Evolutionary conservation across 2,329 filamentous ascomycete species (phyloP).

Genomic region (Fusarium algeriense): DNA sequence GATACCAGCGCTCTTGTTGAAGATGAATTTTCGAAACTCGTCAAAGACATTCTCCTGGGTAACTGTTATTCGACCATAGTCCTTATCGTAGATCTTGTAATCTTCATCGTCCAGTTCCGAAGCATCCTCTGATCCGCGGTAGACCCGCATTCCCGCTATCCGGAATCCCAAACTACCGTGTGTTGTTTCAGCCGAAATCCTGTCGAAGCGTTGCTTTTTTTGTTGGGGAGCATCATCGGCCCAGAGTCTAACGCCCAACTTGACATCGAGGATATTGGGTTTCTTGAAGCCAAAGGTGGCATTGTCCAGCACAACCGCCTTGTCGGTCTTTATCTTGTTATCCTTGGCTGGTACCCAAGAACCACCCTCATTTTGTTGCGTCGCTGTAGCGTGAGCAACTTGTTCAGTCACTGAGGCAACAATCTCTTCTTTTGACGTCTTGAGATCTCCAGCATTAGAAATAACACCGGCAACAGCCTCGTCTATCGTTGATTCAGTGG

Average conservation of each 20-base stretch:
- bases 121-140: conserved; percentile 66
- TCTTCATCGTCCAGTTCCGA: conserved; percentile 65
- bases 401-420: conserved; percentile 51
- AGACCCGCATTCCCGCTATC: conserved; percentile 75
- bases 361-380: conserved; percentile 42
- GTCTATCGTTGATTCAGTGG: conserved; percentile 61
- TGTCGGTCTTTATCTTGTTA: conserved; percentile 78
- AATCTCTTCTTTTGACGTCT: conserved; percentile 52
- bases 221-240: conserved; percentile 75
- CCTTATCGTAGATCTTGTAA: conserved; percentile 72
- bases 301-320: conserved; percentile 88
- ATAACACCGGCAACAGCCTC: conserved; percentile 61
- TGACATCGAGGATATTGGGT: conserved; percentile 93
- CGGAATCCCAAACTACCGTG: conserved; percentile 72
- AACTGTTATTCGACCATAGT: conserved; percentile 68
- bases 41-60: conserved; percentile 66
- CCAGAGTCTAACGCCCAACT: conserved; percentile 89
- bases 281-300: conserved; percentile 81
- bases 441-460: conserved; percentile 52
- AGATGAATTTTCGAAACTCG: conserved; percentile 69
- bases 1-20: conserved; percentile 69
- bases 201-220: conserved; percentile 71
- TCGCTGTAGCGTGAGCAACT: conserved; percentile 39
- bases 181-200: conserved; percentile 70
- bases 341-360: conserved; percentile 64